A percentile compares a stretch with the other conserved stretches of the same genome.
Evolutionary conservation across 257 asterid species (phyloP).

Genomic region (Orobanche coerulescens): DNA sequence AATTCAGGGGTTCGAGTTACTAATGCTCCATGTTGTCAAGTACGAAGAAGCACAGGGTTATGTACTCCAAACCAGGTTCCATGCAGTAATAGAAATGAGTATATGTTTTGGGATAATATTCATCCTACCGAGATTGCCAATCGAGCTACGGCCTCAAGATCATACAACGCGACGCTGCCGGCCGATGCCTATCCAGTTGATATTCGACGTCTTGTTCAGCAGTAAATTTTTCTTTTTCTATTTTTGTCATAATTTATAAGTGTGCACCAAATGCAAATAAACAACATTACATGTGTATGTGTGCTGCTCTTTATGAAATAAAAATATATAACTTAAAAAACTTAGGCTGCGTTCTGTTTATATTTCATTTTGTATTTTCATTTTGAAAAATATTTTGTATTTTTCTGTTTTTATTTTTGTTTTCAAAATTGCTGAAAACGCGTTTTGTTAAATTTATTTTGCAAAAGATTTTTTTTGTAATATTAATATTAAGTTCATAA

Average conservation of each 20-base stretch:
- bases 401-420: no score
- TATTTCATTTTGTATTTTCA: no score
- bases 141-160: conserved; percentile 18
- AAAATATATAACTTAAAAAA: no score
- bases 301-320: no score
- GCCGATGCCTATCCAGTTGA: conserved; percentile 32
- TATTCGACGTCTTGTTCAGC: conserved; percentile 25
- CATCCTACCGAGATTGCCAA: conserved; percentile 27
- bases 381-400: no score
- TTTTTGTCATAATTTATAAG: neutral
- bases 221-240: no score
- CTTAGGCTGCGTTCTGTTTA: no score
- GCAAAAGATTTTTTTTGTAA: no score
- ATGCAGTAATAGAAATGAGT: conserved; percentile 27
- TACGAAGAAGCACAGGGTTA: neutral
- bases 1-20: conserved; percentile 17
- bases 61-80: conserved; percentile 20
- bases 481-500: no score
- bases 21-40: conserved; percentile 34
- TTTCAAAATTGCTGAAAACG: no score
- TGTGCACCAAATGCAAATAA: neutral
- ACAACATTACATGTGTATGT: no score
- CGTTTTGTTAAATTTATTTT: no score
- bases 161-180: conserved; percentile 21
- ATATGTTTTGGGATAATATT: conserved; percentile 25